Percentiles rank a stretch among this genome's conserved stretches.
phyloP scores from a whole-genome alignment of 192 early-diverging fungal species.

The Coemansia sp. region DNA sequence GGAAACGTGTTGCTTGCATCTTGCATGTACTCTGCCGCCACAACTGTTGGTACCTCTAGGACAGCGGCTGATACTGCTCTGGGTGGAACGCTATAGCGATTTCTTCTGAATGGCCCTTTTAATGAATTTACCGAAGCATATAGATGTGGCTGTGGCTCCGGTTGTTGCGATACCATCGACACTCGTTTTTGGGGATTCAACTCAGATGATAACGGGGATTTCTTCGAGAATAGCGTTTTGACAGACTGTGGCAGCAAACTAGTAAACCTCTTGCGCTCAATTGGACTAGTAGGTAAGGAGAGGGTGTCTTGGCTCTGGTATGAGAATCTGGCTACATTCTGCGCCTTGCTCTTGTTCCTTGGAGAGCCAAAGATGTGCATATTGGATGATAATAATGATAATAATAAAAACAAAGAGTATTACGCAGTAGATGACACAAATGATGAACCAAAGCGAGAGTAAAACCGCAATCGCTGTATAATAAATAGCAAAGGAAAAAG shows the following conservation, averaged over 20 bases:
- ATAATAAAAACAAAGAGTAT: background rate
- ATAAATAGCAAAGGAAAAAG: background rate
- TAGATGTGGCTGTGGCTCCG: background rate
- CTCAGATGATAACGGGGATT: background rate
- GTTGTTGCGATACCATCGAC: background rate
- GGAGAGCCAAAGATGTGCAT: slow-evolving; percentile 31
- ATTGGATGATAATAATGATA: background rate
- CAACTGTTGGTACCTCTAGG: background rate
- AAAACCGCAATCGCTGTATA: background rate
- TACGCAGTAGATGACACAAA: background rate
- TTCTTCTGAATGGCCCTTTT: background rate
- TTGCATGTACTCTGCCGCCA: background rate
- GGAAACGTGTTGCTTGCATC: slow-evolving; percentile 16
- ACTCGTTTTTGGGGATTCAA: background rate
- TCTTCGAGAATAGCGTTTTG: slow-evolving; percentile 39
- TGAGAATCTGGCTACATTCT: slow-evolving; percentile 6
- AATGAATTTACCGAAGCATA: background rate
- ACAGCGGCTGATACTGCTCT: background rate
- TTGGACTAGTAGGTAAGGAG: slow-evolving; percentile 4
- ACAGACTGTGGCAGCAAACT: slow-evolving; percentile 31
- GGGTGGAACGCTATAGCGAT: background rate
- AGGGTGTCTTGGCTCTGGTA: slow-evolving; percentile 3
- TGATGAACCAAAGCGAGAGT: background rate
- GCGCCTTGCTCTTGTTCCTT: slow-evolving; percentile 19
- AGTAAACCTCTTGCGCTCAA: slow-evolving; percentile 27